These are phyloP conservation scores for Sclerotinia borealis DNA, from an alignment of 2,329 filamentous ascomycete species.

Conservation along the genomic window DNA sequence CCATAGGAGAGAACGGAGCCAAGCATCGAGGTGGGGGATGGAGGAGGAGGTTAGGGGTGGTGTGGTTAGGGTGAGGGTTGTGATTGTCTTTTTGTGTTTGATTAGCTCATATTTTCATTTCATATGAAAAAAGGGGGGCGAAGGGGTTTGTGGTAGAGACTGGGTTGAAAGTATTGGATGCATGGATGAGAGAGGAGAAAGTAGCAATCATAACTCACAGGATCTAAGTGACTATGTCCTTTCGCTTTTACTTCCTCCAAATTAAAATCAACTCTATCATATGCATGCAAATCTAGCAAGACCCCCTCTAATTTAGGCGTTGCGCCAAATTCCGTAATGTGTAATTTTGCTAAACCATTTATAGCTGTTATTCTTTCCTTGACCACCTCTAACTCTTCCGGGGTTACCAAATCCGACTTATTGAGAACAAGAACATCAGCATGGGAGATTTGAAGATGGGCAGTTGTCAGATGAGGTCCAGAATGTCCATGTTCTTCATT, in stretches of 20 bases:
- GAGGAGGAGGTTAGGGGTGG: slow-evolving; percentile 52
- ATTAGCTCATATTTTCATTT: background rate
- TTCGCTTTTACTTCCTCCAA: slow-evolving; percentile 65
- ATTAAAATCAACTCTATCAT: slow-evolving; percentile 73
- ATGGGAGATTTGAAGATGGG: slow-evolving; percentile 93
- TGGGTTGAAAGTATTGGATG: background rate
- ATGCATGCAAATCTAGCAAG: slow-evolving; percentile 85
- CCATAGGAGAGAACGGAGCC: slow-evolving; percentile 18
- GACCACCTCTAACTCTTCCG: slow-evolving; percentile 63
- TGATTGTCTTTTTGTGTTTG: slow-evolving; percentile 58
- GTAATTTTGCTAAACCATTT: slow-evolving; percentile 80
- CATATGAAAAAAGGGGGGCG: background rate
- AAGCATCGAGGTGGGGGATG: slow-evolving; percentile 39
- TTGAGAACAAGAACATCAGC: slow-evolving; percentile 94
- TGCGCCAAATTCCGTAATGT: slow-evolving; percentile 72
- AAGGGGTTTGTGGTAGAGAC: background rate
- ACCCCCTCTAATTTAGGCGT: slow-evolving; percentile 81
- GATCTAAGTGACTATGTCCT: slow-evolving; percentile 86
- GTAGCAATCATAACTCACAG: slow-evolving; percentile 45
- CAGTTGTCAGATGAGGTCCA: slow-evolving; percentile 76
- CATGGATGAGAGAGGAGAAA: background rate
- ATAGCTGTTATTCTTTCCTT: slow-evolving; percentile 71
- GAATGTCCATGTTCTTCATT: slow-evolving; percentile 33
- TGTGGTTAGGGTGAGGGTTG: slow-evolving; percentile 69
- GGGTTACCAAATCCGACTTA: slow-evolving; percentile 78